Conservation (phyloP, 768 basidiomycete species). For the Pholiota molesta region DNA sequence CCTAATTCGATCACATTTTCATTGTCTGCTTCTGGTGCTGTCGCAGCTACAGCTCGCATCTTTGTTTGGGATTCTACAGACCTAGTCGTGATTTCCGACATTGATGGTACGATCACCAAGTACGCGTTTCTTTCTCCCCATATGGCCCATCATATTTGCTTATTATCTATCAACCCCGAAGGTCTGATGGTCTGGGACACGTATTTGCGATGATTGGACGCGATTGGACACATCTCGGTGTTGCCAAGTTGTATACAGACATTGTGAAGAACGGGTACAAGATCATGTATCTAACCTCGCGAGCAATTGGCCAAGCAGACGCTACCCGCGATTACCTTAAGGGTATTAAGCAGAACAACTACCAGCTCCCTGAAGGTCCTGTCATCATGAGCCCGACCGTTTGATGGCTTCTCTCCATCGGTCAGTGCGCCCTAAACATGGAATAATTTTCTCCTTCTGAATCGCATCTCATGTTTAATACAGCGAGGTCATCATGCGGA, state of each 20-base stretch:
- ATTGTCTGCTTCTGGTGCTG: conserved; percentile 76
- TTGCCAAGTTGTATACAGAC: conserved; percentile 96
- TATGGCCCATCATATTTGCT: neutral
- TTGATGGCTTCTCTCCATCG: conserved; percentile 93
- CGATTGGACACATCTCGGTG: conserved; percentile 97
- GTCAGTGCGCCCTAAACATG: conserved; percentile 42
- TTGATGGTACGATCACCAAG: conserved; percentile 99
- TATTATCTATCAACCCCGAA: conserved; percentile 29
- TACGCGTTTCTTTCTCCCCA: conserved; percentile 34
- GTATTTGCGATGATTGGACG: conserved; percentile 97
- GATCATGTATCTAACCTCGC: conserved; percentile 95
- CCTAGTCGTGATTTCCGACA: conserved; percentile 91
- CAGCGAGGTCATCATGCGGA: conserved; percentile 98
- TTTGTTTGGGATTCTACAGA: conserved; percentile 97
- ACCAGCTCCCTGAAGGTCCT: conserved; percentile 95
- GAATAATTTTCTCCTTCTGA: neutral
- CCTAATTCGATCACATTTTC: conserved; percentile 94
- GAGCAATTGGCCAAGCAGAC: conserved; percentile 98
- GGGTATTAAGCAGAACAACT: conserved; percentile 93
- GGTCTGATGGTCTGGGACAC: conserved; percentile 95
- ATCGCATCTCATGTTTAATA: neutral
- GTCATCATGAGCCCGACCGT: conserved; percentile 98
- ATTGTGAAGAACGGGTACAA: conserved; percentile 96
- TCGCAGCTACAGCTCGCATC: conserved; percentile 89
- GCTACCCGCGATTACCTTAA: conserved; percentile 93